A percentile compares a stretch with the other conserved stretches of the same genome.
These are phyloP conservation scores for Alternaria arbusti DNA, from an alignment of 2,329 filamentous ascomycete genomes.

Conservation along the genomic window DNA sequence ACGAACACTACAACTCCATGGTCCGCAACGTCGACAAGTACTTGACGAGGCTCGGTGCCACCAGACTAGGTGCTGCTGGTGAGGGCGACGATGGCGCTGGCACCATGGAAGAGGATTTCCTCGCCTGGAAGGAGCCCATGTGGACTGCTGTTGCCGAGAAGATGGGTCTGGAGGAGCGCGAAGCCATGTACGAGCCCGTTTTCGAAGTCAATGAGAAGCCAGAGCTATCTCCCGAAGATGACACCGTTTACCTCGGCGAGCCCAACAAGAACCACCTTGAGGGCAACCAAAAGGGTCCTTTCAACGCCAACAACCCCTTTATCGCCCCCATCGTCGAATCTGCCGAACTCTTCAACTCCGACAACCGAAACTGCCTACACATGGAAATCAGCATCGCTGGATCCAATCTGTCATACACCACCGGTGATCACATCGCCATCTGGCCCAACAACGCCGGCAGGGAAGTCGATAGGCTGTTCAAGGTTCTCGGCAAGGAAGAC, in stretches of 20 bases:
- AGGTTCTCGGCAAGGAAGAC: slow-evolving; percentile 73
- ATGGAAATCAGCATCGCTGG: slow-evolving; percentile 91
- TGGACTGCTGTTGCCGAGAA: slow-evolving; percentile 83
- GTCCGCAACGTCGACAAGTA: slow-evolving; percentile 88
- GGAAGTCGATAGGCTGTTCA: slow-evolving; percentile 89
- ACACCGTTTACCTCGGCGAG: slow-evolving; percentile 91
- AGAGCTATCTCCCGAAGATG: slow-evolving; percentile 73
- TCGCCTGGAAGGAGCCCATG: slow-evolving; percentile 99
- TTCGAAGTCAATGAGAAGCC: slow-evolving; percentile 82
- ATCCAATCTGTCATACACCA: slow-evolving; percentile 91
- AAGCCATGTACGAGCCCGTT: slow-evolving; percentile 92
- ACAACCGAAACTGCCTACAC: slow-evolving; percentile 93
- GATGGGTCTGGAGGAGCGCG: slow-evolving; percentile 91
- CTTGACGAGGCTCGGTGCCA: slow-evolving; percentile 80
- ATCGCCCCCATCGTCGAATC: slow-evolving; percentile 93
- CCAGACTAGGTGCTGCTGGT: slow-evolving; percentile 83
- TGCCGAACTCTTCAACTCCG: slow-evolving; percentile 85
- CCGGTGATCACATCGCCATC: slow-evolving; percentile 94
- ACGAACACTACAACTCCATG: slow-evolving; percentile 99
- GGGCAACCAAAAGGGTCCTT: slow-evolving; percentile 81
- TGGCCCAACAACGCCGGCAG: slow-evolving; percentile 96
- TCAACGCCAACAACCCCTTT: slow-evolving; percentile 95
- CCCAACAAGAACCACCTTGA: slow-evolving; percentile 96
- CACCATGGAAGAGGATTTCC: slow-evolving; percentile 99
- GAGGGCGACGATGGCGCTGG: slow-evolving; percentile 98